Percentiles rank a stretch among this genome's conserved stretches.
phyloP scores from a whole-genome alignment of 2,329 filamentous ascomycete genomes.

The Phyllosticta capitalensis region DNA sequence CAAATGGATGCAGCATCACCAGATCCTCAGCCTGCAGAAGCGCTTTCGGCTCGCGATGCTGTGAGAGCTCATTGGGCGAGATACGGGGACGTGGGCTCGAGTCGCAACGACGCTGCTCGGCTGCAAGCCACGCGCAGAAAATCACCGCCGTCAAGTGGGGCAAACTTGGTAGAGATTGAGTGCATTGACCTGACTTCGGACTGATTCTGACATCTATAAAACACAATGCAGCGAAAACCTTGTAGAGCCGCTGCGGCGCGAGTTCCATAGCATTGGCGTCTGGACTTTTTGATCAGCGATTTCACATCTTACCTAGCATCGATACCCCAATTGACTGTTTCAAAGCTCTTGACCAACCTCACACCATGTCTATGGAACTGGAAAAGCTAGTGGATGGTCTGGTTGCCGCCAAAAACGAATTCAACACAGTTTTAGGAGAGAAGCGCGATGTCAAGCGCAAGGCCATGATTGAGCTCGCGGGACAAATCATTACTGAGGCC shows the following conservation, averaged over 20 bases:
- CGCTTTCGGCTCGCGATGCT: not conserved
- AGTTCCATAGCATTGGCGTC: not conserved
- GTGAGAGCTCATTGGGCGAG: slow-evolving; percentile 1
- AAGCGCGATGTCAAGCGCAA: too few relatives aligned
- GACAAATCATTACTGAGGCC: too few relatives aligned
- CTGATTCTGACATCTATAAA: not conserved
- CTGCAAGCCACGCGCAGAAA: not conserved
- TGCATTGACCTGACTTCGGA: slow-evolving; percentile 1
- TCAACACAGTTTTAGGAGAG: too few relatives aligned
- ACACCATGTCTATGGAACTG: not conserved
- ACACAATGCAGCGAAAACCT: too few relatives aligned
- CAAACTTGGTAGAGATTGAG: not conserved
- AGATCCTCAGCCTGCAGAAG: not conserved
- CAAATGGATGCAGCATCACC: not conserved
- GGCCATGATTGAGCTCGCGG: too few relatives aligned
- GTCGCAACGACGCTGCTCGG: not conserved
- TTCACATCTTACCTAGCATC: not conserved
- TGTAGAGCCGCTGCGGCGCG: too few relatives aligned
- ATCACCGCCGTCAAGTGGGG: not conserved
- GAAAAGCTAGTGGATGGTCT: not conserved
- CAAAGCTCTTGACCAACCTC: not conserved
- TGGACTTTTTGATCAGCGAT: not conserved
- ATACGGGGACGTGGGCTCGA: not conserved
- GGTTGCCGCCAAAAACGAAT: not conserved
- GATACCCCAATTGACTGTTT: not conserved